phyloP scores from a whole-genome alignment of 2,329 filamentous ascomycete species.

The Pleomassaria siparia region DNA sequence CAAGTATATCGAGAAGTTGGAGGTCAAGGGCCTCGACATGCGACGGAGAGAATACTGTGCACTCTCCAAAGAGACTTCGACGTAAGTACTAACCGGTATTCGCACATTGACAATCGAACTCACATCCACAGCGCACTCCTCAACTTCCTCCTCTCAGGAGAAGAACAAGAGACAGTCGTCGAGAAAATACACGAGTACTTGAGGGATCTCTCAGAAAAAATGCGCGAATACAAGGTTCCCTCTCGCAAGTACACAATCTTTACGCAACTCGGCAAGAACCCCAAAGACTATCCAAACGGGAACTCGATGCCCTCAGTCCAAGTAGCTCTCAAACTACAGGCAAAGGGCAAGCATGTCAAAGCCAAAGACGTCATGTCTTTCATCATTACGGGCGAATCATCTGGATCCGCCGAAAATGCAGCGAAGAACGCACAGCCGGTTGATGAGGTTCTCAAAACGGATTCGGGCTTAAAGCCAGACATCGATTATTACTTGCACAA shows the following conservation, averaged over 20 bases:
- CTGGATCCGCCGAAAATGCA: slow-evolving; percentile 66
- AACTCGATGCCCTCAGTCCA: slow-evolving; percentile 97
- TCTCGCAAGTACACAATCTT: slow-evolving; percentile 93
- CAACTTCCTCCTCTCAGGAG: slow-evolving; percentile 92
- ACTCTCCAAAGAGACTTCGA: slow-evolving; percentile 91
- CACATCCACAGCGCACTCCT: slow-evolving; percentile 64
- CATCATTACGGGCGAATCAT: slow-evolving; percentile 74
- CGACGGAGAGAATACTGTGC: slow-evolving; percentile 94
- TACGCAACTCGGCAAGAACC: slow-evolving; percentile 93
- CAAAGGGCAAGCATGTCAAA: slow-evolving; percentile 82
- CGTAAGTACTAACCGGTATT: slow-evolving; percentile 37
- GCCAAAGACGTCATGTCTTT: slow-evolving; percentile 97
- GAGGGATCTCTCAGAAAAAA: slow-evolving; percentile 77
- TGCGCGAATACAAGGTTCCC: slow-evolving; percentile 77
- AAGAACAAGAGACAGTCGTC: slow-evolving; percentile 85
- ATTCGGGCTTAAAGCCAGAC: slow-evolving; percentile 77
- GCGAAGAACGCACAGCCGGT: slow-evolving; percentile 89
- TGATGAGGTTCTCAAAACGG: slow-evolving; percentile 78
- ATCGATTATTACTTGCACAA: slow-evolving; percentile 99
- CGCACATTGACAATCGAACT: background rate
- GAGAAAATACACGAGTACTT: slow-evolving; percentile 92
- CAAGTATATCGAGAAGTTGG: slow-evolving; percentile 90
- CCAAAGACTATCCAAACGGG: slow-evolving; percentile 90
- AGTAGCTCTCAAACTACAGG: slow-evolving; percentile 85
- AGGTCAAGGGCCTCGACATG: slow-evolving; percentile 99